These are phyloP conservation scores for Erythrobasidium yunnanense DNA, from an alignment of 768 basidiomycete genomes.

Conservation along the genomic window DNA sequence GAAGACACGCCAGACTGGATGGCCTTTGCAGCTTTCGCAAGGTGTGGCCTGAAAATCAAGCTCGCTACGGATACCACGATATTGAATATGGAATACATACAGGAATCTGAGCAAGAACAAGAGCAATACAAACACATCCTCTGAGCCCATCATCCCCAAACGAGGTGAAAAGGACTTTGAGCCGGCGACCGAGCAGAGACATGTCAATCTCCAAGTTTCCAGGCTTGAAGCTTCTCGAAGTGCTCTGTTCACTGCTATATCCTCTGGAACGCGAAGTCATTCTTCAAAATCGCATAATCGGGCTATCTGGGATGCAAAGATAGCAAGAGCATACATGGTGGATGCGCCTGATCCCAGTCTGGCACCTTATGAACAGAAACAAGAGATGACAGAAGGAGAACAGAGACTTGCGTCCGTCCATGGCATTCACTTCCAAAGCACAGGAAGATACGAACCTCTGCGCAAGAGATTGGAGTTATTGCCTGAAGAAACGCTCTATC, in stretches of 20 bases:
- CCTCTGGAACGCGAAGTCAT: constrained; percentile 33
- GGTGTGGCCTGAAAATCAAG: constrained; percentile 13
- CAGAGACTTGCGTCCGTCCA: constrained; percentile 41
- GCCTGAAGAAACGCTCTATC: constrained; percentile 89
- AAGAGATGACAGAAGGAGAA: constrained; percentile 24
- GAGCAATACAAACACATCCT: constrained; percentile 28
- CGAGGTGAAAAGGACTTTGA: constrained; percentile 98
- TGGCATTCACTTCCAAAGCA: constrained; percentile 68
- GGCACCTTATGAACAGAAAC: background rate
- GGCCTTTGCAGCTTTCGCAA: constrained; percentile 32
- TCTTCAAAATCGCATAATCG: constrained; percentile 51
- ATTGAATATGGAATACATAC: background rate
- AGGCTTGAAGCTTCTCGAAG: constrained; percentile 59
- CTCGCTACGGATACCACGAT: background rate
- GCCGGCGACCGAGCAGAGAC: constrained; percentile 51
- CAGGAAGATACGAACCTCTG: constrained; percentile 56
- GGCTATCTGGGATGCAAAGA: constrained; percentile 62
- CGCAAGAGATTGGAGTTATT: constrained; percentile 66
- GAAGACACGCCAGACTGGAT: constrained; percentile 35
- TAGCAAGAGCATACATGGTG: constrained; percentile 47
- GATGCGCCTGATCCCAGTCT: constrained; percentile 28
- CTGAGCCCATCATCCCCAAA: constrained; percentile 68
- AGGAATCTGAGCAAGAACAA: constrained; percentile 1
- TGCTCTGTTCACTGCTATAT: constrained; percentile 76
- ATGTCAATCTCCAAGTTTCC: constrained; percentile 57